A percentile compares a stretch with the other conserved stretches of the same genome.
Evolutionary conservation across 768 basidiomycete genomes (phyloP).

Genomic region (Termitomyces sp.): DNA sequence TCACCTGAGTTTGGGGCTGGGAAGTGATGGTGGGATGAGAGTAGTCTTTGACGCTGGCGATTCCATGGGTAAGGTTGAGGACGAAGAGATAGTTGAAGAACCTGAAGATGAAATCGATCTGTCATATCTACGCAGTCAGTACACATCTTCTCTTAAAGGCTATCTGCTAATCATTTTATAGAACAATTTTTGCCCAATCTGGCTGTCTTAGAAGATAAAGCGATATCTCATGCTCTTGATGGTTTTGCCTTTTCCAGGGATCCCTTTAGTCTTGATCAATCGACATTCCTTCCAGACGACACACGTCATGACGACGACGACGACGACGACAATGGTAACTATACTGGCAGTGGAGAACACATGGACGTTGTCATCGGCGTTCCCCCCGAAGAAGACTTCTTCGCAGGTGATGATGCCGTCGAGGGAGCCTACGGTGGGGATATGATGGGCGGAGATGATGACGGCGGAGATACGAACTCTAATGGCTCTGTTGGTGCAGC

Average conservation of each 20-base stretch:
- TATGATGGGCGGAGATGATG: constrained; percentile 26
- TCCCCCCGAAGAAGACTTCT: constrained; percentile 49
- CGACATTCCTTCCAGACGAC: constrained; percentile 54
- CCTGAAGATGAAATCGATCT: constrained; percentile 65
- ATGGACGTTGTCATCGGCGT: constrained; percentile 23
- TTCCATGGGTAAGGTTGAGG: constrained; percentile 74
- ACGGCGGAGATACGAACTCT: constrained; percentile 34
- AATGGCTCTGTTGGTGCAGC: constrained; percentile 41
- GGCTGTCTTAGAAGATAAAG: constrained; percentile 53
- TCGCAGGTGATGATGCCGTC: constrained; percentile 47
- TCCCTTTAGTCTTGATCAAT: constrained; percentile 55
- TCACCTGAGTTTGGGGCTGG: constrained; percentile 75
- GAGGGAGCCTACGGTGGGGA: constrained; percentile 24
- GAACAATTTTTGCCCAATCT: constrained; percentile 73
- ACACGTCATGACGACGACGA: constrained; percentile 30
- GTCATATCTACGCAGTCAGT: constrained; percentile 53
- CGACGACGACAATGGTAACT: constrained; percentile 13
- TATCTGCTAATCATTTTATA: constrained; percentile 18
- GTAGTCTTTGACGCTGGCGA: constrained; percentile 97
- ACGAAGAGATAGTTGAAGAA: constrained; percentile 70
- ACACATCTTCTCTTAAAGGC: neutral
- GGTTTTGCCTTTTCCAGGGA: constrained; percentile 81
- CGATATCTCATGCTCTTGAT: constrained; percentile 76
- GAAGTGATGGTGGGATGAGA: constrained; percentile 74
- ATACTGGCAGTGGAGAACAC: constrained; percentile 25